Evolutionary conservation across 257 asterid genomes (phyloP).

Genomic region (Ophiorrhiza pumila): DNA sequence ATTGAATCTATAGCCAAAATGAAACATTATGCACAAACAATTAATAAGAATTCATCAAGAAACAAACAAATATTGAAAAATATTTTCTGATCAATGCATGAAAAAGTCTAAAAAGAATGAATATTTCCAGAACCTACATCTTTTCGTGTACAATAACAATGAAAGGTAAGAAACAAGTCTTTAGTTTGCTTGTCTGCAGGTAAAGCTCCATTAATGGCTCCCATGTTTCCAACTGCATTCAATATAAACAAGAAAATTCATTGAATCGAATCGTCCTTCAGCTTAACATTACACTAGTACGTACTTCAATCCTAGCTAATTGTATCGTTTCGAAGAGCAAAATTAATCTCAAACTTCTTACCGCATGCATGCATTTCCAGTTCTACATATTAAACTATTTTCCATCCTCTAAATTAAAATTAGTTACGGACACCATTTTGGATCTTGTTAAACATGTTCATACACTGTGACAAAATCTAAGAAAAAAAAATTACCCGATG

Average conservation of each 20-base stretch:
- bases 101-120: background rate
- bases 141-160: slow-evolving; percentile 78
- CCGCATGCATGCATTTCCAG: no score
- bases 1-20: slow-evolving; percentile 42
- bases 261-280: no score
- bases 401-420: no score
- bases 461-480: background rate
- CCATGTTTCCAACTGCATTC: slow-evolving; percentile 44
- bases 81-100: background rate
- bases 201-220: slow-evolving; percentile 26
- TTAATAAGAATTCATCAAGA: background rate
- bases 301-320: no score
- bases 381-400: no score
- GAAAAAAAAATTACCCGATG: slow-evolving; percentile 31
- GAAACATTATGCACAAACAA: background rate
- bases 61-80: no score
- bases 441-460: no score
- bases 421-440: no score
- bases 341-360: no score
- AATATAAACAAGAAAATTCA: background rate
- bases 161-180: slow-evolving; percentile 64
- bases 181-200: slow-evolving; percentile 48
- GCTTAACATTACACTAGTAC: no score
- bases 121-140: slow-evolving; percentile 42
- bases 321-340: no score